phyloP scores from a whole-genome alignment of 495 filamentous ascomycete species.

The Jackrogersella minutella region DNA sequence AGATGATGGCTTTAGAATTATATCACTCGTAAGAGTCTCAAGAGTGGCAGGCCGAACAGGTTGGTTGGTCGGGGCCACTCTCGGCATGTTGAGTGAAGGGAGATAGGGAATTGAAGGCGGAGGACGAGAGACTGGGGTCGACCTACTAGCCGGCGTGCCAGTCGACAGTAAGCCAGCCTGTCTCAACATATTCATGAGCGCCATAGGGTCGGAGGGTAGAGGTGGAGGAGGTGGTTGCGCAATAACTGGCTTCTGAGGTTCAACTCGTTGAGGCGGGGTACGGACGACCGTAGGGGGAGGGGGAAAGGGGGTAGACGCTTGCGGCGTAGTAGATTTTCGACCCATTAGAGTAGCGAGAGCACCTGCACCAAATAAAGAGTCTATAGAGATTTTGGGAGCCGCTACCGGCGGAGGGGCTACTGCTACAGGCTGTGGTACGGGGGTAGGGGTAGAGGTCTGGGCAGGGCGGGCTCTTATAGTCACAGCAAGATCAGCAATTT shows the following conservation, averaged over 20 bases:
- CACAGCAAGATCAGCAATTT: slow-evolving; percentile 75
- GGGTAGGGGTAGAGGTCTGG: slow-evolving; percentile 47
- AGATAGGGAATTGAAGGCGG: slow-evolving; percentile 47
- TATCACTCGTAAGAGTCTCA: slow-evolving; percentile 60
- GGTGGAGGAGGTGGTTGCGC: slow-evolving; percentile 40
- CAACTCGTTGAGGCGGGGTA: slow-evolving; percentile 48
- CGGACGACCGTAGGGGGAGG: slow-evolving; percentile 48
- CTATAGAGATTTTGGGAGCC: slow-evolving; percentile 54
- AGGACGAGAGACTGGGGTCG: slow-evolving; percentile 52
- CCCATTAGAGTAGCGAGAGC: slow-evolving; percentile 60
- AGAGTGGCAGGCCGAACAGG: slow-evolving; percentile 29
- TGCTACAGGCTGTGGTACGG: slow-evolving; percentile 44
- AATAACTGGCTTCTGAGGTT: slow-evolving; percentile 43
- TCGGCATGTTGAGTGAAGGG: slow-evolving; percentile 42
- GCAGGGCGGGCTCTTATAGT: slow-evolving; percentile 54
- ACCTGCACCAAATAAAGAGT: slow-evolving; percentile 61
- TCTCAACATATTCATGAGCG: slow-evolving; percentile 59
- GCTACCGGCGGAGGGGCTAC: slow-evolving; percentile 47
- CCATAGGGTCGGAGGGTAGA: slow-evolving; percentile 48
- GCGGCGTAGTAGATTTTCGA: slow-evolving; percentile 56
- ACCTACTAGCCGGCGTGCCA: slow-evolving; percentile 35
- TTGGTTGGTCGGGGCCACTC: slow-evolving; percentile 13
- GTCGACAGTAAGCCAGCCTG: slow-evolving; percentile 57
- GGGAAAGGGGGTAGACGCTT: slow-evolving; percentile 50
- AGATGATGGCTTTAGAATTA: slow-evolving; percentile 74